Conservation (phyloP, 1,139 yeast species). For the Wickerhamomyces sp. region DNA sequence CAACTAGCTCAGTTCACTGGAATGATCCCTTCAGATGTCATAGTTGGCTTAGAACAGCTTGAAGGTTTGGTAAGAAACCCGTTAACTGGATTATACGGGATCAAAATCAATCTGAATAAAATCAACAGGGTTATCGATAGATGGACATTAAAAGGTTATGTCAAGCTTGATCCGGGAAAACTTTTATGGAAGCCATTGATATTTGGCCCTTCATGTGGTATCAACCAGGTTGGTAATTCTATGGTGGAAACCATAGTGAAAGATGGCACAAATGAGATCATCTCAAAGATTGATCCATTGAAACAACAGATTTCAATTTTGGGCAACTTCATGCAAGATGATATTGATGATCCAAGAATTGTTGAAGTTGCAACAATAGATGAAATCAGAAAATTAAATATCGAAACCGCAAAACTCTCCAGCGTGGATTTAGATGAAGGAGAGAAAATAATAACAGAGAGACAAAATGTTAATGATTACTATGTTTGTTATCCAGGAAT, state of each 20-base stretch:
- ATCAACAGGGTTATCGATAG: constrained; percentile 42
- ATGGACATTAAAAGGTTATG: constrained; percentile 57
- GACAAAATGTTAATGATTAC: constrained; percentile 7
- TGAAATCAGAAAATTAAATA: constrained; percentile 26
- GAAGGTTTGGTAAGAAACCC: constrained; percentile 46
- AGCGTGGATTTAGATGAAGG: constrained; percentile 18
- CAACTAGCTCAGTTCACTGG: constrained; percentile 70
- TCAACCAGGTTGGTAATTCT: constrained; percentile 35
- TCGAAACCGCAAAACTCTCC: constrained; percentile 11
- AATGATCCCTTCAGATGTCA: constrained; percentile 81
- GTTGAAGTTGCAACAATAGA: constrained; percentile 50
- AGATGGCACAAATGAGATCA: not conserved
- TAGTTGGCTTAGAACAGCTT: constrained; percentile 80
- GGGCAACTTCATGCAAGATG: constrained; percentile 57
- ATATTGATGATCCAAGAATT: constrained; percentile 54
- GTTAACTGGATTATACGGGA: constrained; percentile 42
- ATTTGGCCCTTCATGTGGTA: constrained; percentile 83
- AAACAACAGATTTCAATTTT: constrained; percentile 52
- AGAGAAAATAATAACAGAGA: not conserved
- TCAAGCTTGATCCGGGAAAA: constrained; percentile 44
- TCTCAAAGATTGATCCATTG: constrained; percentile 26
- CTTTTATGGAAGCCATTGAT: constrained; percentile 79
- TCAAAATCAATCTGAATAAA: constrained; percentile 45
- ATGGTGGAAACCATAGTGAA: constrained; percentile 22
- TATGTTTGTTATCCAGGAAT: constrained; percentile 3